These are phyloP conservation scores for Lichtheimia ramosa DNA, from an alignment of 371 early-diverging fungal genomes.

Conservation along the genomic window DNA sequence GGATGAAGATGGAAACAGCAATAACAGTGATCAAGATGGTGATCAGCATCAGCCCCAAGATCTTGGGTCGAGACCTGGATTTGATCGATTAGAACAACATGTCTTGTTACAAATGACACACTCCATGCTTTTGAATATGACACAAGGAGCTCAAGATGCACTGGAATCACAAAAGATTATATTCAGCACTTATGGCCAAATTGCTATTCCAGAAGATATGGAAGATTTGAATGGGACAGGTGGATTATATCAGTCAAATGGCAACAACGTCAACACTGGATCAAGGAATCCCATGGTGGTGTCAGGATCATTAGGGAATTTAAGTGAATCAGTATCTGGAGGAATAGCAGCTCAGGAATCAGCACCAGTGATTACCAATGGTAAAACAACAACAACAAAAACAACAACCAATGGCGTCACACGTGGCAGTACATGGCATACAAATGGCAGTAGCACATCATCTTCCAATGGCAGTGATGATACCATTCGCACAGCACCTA, in stretches of 20 bases:
- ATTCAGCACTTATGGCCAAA: slow-evolving; percentile 63
- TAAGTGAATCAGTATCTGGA: slow-evolving; percentile 18
- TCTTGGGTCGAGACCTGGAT: slow-evolving; percentile 9
- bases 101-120: slow-evolving; percentile 63
- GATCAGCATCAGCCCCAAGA: slow-evolving; percentile 1
- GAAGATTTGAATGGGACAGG: background rate
- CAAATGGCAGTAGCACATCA: too few species aligned
- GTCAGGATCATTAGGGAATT: slow-evolving; percentile 33
- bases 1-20: slow-evolving; percentile 16
- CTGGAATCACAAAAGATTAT: slow-evolving; percentile 56
- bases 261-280: background rate
- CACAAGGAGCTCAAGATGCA: slow-evolving; percentile 54
- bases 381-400: background rate
- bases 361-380: background rate
- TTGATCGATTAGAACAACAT: slow-evolving; percentile 57
- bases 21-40: slow-evolving; percentile 30
- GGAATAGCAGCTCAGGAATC: slow-evolving; percentile 1
- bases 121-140: slow-evolving; percentile 47
- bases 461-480: background rate
- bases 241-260: slow-evolving; percentile 2
- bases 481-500: slow-evolving; percentile 10
- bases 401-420: too few species aligned
- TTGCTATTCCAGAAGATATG: slow-evolving; percentile 34
- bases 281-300: slow-evolving; percentile 16
- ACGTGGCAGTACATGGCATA: too few species aligned